phyloP scores from a whole-genome alignment of 2,329 filamentous ascomycete genomes.

The Penicillium sp. region DNA sequence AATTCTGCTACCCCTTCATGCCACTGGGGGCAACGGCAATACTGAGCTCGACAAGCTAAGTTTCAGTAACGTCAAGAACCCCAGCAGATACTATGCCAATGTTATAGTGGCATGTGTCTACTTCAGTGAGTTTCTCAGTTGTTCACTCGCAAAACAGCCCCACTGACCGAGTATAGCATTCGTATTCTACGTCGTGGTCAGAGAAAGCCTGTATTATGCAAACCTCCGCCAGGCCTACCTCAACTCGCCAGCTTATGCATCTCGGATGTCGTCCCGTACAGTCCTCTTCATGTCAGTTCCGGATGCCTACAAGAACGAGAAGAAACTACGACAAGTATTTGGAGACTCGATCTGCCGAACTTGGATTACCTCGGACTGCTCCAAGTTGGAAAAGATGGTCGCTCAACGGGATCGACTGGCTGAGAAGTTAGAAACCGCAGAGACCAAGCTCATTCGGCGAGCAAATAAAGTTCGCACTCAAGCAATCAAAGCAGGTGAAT shows the following conservation, averaged over 20 bases:
- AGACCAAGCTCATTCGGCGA: slow-evolving; percentile 76
- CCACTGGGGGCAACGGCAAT: slow-evolving; percentile 69
- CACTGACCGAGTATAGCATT: slow-evolving; percentile 52
- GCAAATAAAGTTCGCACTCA: slow-evolving; percentile 70
- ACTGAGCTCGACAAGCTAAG: slow-evolving; percentile 72
- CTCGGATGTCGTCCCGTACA: slow-evolving; percentile 82
- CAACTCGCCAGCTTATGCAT: slow-evolving; percentile 76
- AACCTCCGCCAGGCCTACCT: slow-evolving; percentile 89
- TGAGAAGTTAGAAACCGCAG: slow-evolving; percentile 77
- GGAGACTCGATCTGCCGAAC: slow-evolving; percentile 74
- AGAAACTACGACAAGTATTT: slow-evolving; percentile 72
- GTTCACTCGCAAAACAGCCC: neutral
- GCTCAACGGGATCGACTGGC: slow-evolving; percentile 75
- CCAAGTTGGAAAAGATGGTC: slow-evolving; percentile 73
- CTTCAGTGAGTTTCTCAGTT: slow-evolving; percentile 54
- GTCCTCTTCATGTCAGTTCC: slow-evolving; percentile 87
- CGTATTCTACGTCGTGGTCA: slow-evolving; percentile 78
- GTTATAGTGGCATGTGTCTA: slow-evolving; percentile 73
- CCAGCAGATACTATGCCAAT: slow-evolving; percentile 74
- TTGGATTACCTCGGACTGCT: slow-evolving; percentile 77
- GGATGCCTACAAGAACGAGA: slow-evolving; percentile 69
- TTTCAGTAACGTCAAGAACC: slow-evolving; percentile 69
- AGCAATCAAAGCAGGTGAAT: slow-evolving; percentile 42
- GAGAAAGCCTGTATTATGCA: slow-evolving; percentile 87
- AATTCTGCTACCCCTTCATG: slow-evolving; percentile 80